These are phyloP conservation scores for Coemansia sp. DNA, from an alignment of 192 early-diverging fungal genomes.

Conservation along the genomic window DNA sequence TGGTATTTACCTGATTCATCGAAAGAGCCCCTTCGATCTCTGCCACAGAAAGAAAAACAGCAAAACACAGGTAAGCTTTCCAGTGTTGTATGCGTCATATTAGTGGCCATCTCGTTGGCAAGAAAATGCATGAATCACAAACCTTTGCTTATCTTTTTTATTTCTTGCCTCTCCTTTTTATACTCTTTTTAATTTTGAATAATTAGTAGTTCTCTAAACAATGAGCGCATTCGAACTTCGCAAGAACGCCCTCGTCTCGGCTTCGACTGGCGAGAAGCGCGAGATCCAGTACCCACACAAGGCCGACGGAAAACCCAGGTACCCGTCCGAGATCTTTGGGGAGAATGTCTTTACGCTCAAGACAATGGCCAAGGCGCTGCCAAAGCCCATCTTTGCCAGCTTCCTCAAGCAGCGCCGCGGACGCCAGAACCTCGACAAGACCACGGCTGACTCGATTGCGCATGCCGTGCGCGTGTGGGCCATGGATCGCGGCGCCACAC, in stretches of 20 bases:
- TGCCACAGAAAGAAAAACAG: too few species aligned
- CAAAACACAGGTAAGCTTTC: too few species aligned
- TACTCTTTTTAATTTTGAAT: constrained; percentile 1
- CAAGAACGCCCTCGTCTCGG: constrained; percentile 62
- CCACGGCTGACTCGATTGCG: constrained; percentile 97
- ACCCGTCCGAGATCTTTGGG: constrained; percentile 89
- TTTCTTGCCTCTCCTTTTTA: neutral
- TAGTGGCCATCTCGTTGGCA: too few species aligned
- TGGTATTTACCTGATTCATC: too few species aligned
- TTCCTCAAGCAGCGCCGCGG: constrained; percentile 95
- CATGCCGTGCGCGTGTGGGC: constrained; percentile 98
- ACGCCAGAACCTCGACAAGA: constrained; percentile 82
- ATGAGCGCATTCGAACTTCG: constrained; percentile 55
- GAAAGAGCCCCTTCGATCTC: too few species aligned
- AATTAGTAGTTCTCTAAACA: neutral
- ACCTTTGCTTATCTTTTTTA: neutral
- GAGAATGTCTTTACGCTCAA: constrained; percentile 93
- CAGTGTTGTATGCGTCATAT: too few species aligned
- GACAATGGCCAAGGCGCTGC: constrained; percentile 83
- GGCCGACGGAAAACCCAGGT: constrained; percentile 68
- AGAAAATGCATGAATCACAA: too few species aligned
- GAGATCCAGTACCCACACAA: constrained; percentile 75
- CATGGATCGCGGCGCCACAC: constrained; percentile 94
- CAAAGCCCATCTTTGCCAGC: constrained; percentile 92
- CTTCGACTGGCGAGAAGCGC: constrained; percentile 67